These are phyloP conservation scores for Lolium multiflorum DNA, from an alignment of 176 grass and related monocot species.

Conservation along the genomic window DNA sequence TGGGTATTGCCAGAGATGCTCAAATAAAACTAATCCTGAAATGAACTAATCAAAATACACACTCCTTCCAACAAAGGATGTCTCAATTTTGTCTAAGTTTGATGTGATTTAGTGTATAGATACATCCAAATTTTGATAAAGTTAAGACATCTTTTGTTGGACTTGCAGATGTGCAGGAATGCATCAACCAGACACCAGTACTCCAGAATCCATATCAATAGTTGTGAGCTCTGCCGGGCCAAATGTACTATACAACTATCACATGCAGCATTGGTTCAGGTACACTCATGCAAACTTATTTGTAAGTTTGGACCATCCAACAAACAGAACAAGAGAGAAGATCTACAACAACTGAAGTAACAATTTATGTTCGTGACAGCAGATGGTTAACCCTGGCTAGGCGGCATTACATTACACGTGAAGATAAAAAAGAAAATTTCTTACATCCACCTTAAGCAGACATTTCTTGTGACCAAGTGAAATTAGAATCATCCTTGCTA, in stretches of 20 bases:
- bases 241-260: conserved; percentile 26
- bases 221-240: neutral
- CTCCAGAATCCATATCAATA: neutral
- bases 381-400: conserved; percentile 43
- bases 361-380: conserved; percentile 26
- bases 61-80: no score
- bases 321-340: neutral
- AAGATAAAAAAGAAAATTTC: neutral
- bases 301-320: neutral
- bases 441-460: conserved; percentile 34
- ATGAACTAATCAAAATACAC: no score
- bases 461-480: conserved; percentile 23
- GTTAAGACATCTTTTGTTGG: no score
- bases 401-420: conserved; percentile 50
- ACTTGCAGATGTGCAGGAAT: neutral
- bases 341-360: conserved; percentile 25
- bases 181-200: neutral
- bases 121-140: no score
- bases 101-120: no score
- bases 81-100: no score
- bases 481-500: conserved; percentile 50
- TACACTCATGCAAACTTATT: neutral
- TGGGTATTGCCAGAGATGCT: no score
- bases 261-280: neutral
- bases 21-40: no score